Evolutionary conservation across 176 grass and related monocot species (phyloP), one percentile per base, ranked within the genome.

Genomic region (Carex parvula): DNA sequence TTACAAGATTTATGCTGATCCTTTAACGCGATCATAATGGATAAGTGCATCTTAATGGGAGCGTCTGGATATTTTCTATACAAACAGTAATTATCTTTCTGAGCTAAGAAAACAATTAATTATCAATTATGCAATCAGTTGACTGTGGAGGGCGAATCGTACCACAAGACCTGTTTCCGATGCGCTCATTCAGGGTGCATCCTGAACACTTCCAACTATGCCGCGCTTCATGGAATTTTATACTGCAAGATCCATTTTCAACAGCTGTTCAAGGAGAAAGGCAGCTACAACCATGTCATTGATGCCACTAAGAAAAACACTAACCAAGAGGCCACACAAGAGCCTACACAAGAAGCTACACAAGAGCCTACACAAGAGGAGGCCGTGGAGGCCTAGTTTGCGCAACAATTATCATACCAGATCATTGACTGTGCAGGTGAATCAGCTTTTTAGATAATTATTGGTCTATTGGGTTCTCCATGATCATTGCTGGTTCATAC

Each of bases 201-300:
- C 71, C 86, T 98, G 44, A 98, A 89, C 64, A 86, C 91, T 21
- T 93, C 89, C n/a, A 94, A 90, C 77, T 98, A 98, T 57, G 95
- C 95, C 4, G 95, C 95, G 18, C 92, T 98, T 44, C 90, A 98
- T 32, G 95, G 95, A 60, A 90, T 90, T 60, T 88, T 98, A 76
- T 98, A 91, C 91, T 98, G 95, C 89, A 98, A 93, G 91, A 94
- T 94, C 83, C 95, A 98, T 87, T 98, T 98, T 53, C 59, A 17
- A 15, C 95, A 98, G 85, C 82, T 98, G 37, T 98, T 98, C 89
- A 95, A 91, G 91, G 95, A 98, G 92, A 98, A 95, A 83, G 95
- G 95, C 55, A 98, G 95, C 91, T 98, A 98, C 83, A 95, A 21
- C 70, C 91, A 98, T 87, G 82, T 98, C 84, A 92, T 87, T 21